phyloP scores from a whole-genome alignment of 2,329 filamentous ascomycete species.

The Penicillium sp. region DNA sequence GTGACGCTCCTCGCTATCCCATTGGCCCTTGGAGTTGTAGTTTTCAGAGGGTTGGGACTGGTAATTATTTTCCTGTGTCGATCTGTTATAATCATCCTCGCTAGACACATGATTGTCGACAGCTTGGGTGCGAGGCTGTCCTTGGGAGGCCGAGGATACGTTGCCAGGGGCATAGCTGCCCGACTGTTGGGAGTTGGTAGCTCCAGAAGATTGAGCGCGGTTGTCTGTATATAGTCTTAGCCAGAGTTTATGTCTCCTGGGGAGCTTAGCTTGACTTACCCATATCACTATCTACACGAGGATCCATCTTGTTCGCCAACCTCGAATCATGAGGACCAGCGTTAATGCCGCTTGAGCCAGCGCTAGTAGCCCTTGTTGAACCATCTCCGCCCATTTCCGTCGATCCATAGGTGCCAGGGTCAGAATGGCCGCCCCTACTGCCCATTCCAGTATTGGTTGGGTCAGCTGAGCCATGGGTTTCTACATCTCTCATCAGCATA shows the following conservation, averaged over 20 bases:
- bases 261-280: not conserved
- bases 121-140: not conserved
- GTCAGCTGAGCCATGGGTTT: not conserved
- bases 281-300: slow-evolving; percentile 13
- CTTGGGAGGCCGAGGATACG: not conserved
- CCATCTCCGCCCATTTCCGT: not conserved
- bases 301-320: slow-evolving; percentile 13
- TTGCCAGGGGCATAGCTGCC: not conserved
- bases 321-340: slow-evolving; percentile 10
- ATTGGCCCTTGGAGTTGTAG: not conserved
- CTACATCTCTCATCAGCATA: not conserved
- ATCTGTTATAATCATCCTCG: slow-evolving; percentile 10
- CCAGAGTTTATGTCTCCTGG: not conserved
- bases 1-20: slow-evolving; percentile 8
- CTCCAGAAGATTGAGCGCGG: not conserved
- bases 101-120: slow-evolving; percentile 8
- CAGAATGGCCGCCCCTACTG: not conserved
- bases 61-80: slow-evolving; percentile 1
- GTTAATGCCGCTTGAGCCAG: not conserved
- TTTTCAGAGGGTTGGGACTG: not conserved
- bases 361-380: not conserved
- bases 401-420: not conserved
- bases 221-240: not conserved
- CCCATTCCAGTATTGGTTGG: not conserved
- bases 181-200: not conserved